Percentiles rank a stretch among this genome's conserved stretches.
Conservation (phyloP, 306 rosid genomes). For the Coriaria nepalensis region DNA sequence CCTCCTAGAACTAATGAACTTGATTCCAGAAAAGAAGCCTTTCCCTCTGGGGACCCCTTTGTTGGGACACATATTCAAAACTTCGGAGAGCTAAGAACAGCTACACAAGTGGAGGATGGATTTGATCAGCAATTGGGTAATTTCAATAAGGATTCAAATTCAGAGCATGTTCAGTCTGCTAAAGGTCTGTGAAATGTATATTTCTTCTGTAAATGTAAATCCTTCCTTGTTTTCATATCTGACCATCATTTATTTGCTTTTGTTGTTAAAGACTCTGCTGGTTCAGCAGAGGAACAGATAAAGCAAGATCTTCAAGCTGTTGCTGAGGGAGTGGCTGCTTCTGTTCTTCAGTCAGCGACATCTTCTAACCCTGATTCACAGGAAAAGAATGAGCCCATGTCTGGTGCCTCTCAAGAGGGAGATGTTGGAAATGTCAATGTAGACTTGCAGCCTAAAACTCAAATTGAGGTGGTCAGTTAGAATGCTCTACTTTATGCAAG, state of each 20-base stretch:
- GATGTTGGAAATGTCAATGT: slow-evolving; percentile 20
- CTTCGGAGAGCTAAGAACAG: slow-evolving; percentile 24
- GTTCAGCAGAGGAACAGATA: slow-evolving; percentile 59
- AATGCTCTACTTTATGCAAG: background rate
- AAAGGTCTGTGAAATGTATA: slow-evolving; percentile 30
- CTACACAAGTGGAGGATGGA: slow-evolving; percentile 32
- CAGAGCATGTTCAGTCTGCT: slow-evolving; percentile 29
- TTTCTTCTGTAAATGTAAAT: slow-evolving; percentile 6
- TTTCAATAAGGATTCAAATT: slow-evolving; percentile 32
- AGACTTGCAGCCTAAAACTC: slow-evolving; percentile 18
- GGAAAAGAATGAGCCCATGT: slow-evolving; percentile 22
- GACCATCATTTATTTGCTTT: slow-evolving; percentile 4
- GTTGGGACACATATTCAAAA: slow-evolving; percentile 27
- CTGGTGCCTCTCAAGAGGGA: slow-evolving; percentile 21
- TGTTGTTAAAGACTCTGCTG: slow-evolving; percentile 11
- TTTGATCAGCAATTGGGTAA: slow-evolving; percentile 22
- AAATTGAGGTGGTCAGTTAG: slow-evolving; percentile 29
- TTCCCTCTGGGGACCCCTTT: slow-evolving; percentile 29
- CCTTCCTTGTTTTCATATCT: slow-evolving; percentile 8
- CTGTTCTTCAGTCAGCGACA: slow-evolving; percentile 46
- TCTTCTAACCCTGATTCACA: slow-evolving; percentile 32
- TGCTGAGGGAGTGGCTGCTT: slow-evolving; percentile 86
- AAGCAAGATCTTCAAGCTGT: slow-evolving; percentile 82
- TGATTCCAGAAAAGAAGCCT: slow-evolving; percentile 28
- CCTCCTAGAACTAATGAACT: slow-evolving; percentile 38